Conservation (phyloP, 345 rosid genomes). For the Aquilaria yunnanensis region DNA sequence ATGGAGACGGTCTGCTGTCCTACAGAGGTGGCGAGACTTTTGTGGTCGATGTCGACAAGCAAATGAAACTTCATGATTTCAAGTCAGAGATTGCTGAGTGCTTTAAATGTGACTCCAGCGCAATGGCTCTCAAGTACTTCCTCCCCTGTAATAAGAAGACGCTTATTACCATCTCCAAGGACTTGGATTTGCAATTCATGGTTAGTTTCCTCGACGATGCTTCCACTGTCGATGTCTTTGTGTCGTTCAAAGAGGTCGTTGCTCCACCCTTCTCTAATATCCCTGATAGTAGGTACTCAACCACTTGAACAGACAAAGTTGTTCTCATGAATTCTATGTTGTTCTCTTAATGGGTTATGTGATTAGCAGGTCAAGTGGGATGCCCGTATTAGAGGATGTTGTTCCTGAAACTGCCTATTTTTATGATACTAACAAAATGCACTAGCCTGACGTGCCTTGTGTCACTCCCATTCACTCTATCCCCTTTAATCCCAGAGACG, state of each 20-base stretch:
- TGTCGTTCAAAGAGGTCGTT: constrained; percentile 48
- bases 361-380: no score
- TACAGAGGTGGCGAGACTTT: constrained; percentile 68
- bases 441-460: not conserved
- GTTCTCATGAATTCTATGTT: constrained; percentile 18
- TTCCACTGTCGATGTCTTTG: constrained; percentile 48
- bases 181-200: constrained; percentile 57
- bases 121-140: constrained; percentile 68
- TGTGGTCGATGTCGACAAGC: constrained; percentile 58
- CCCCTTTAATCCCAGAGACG: no score
- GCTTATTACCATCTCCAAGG: constrained; percentile 67
- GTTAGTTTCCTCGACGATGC: constrained; percentile 62
- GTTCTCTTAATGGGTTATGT: not conserved
- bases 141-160: constrained; percentile 85
- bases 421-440: not conserved
- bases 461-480: no score
- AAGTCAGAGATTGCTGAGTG: constrained; percentile 61
- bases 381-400: no score
- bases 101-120: constrained; percentile 35
- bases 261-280: constrained; percentile 61
- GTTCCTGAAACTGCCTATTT: no score
- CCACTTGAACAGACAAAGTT: no score
- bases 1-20: constrained; percentile 37
- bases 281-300: constrained; percentile 76
- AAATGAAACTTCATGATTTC: constrained; percentile 43